Percentiles rank a stretch among this genome's conserved stretches.
phyloP scores from a whole-genome alignment of 352 stramenopile species.

The Globisporangium abappressorium region DNA sequence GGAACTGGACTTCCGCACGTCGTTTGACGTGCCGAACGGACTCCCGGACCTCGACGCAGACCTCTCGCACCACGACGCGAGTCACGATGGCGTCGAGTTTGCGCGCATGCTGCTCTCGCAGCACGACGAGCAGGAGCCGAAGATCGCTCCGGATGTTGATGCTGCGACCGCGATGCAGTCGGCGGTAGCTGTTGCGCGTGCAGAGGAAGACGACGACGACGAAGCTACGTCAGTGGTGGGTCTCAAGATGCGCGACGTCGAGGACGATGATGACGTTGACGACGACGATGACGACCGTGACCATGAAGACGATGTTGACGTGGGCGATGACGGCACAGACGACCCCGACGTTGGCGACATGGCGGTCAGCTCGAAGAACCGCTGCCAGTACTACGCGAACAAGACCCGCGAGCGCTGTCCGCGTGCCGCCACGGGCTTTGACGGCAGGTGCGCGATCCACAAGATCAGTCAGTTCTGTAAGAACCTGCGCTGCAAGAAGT shows the following conservation, averaged over 20 bases:
- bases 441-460: conserved; percentile 75
- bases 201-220: conserved; percentile 15
- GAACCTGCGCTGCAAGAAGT: conserved; percentile 74
- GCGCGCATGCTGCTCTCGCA: conserved; percentile 68
- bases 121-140: conserved; percentile 54
- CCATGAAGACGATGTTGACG: conserved; percentile 16
- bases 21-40: conserved; percentile 51
- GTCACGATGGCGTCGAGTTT: conserved; percentile 61
- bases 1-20: conserved; percentile 75
- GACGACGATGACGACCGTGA: conserved; percentile 5
- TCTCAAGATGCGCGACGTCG: conserved; percentile 5
- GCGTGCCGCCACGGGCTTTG: conserved; percentile 60
- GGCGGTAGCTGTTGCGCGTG: conserved; percentile 6
- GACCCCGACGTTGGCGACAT: conserved; percentile 21
- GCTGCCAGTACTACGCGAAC: conserved; percentile 63
- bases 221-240: not conserved
- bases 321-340: conserved; percentile 18
- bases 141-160: not conserved
- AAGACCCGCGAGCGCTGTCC: conserved; percentile 68
- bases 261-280: conserved; percentile 9
- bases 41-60: conserved; percentile 62
- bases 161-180: conserved; percentile 5
- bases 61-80: conserved; percentile 29
- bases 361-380: conserved; percentile 31
- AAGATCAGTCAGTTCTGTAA: conserved; percentile 86